Conservation (phyloP, 345 rosid species). For the Linum tenue region DNA sequence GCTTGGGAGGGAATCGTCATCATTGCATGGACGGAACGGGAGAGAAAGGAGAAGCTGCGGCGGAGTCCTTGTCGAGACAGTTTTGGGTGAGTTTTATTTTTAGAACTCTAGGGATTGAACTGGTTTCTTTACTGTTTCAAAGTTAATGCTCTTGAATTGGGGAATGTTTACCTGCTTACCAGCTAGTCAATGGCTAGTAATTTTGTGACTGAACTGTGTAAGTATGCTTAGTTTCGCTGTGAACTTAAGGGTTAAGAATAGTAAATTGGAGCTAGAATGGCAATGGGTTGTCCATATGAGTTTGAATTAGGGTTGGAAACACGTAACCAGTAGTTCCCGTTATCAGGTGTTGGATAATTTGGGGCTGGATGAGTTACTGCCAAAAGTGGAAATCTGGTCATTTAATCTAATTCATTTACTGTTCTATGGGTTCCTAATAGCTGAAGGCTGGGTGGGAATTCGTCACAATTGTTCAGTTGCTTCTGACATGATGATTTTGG, state of each 20-base stretch:
- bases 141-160: conserved; percentile 8
- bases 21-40: conserved; percentile 42
- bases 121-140: conserved; percentile 2
- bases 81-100: conserved; percentile 66
- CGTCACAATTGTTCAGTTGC: not conserved
- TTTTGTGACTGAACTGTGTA: not conserved
- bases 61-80: conserved; percentile 71
- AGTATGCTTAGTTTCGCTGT: not conserved
- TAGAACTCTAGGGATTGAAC: conserved; percentile 13
- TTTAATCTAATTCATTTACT: not conserved
- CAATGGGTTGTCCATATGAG: not conserved
- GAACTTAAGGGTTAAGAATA: not conserved
- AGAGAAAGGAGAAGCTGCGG: conserved; percentile 49
- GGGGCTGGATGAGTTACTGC: not conserved
- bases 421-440: not conserved
- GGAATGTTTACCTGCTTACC: not conserved
- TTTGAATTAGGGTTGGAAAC: not conserved
- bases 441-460: not conserved
- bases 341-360: not conserved
- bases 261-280: not conserved
- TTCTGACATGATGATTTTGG: not conserved
- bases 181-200: not conserved
- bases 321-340: not conserved
- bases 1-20: conserved; percentile 45
- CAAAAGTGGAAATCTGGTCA: conserved; percentile 3